Conservation (phyloP, 768 basidiomycete species). For the Panaeolus papilionaceus region DNA sequence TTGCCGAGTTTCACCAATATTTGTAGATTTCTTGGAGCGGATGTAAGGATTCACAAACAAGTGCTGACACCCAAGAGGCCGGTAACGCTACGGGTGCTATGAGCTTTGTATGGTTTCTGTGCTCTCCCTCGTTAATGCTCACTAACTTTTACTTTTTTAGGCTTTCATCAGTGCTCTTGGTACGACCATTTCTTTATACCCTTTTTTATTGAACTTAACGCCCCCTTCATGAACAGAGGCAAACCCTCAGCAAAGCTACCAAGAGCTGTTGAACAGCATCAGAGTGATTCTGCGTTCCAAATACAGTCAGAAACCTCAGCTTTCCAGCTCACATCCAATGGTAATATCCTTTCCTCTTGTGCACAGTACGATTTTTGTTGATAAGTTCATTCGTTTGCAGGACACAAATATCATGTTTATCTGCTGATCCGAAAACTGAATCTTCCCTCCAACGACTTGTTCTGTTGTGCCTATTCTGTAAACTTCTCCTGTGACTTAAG, state of each 20-base stretch:
- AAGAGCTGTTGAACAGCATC: slow-evolving; percentile 46
- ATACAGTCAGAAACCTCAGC: slow-evolving; percentile 53
- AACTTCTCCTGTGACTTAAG: neutral
- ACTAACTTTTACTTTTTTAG: slow-evolving; percentile 34
- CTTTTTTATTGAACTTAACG: neutral
- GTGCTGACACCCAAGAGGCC: slow-evolving; percentile 73
- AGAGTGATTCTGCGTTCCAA: slow-evolving; percentile 45
- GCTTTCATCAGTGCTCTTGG: slow-evolving; percentile 65
- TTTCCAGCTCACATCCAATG: slow-evolving; percentile 45
- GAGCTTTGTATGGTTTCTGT: slow-evolving; percentile 64
- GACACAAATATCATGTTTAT: slow-evolving; percentile 48
- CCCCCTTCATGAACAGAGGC: slow-evolving; percentile 33
- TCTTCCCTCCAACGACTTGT: neutral
- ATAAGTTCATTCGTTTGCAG: slow-evolving; percentile 33
- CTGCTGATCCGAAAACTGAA: slow-evolving; percentile 29
- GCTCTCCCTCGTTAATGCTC: neutral
- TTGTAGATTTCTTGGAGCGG: slow-evolving; percentile 84
- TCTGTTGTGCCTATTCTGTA: neutral
- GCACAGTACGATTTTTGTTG: neutral
- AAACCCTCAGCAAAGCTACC: slow-evolving; percentile 50
- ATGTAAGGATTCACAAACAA: slow-evolving; percentile 84
- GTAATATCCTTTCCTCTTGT: slow-evolving; percentile 31
- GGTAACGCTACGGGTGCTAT: slow-evolving; percentile 79
- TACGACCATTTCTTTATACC: slow-evolving; percentile 31
- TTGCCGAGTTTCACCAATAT: neutral